Base-by-base conservation (phyloP, 805 yeast genomes). In the Starmerella vitae region DNA sequence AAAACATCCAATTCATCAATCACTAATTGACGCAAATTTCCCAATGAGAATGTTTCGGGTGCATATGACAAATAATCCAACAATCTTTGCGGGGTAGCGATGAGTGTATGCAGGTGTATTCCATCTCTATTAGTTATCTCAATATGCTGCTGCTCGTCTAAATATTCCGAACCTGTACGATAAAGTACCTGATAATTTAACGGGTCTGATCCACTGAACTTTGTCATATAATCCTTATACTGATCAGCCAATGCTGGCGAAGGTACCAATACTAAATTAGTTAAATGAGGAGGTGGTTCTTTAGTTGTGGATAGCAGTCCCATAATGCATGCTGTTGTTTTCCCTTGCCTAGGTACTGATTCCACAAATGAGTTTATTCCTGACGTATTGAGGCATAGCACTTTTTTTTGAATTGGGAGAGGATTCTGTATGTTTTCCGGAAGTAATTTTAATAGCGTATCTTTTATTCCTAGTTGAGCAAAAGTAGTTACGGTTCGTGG, bases 51-150 rank as follows among this genome's bases (percentile, higher is more conserved):
- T 9, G 50, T 35, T 6, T 20, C 8, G 3, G 44, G 40, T 44
- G 12, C 66, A 57, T 4, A 62, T 46, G 35, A 18, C 4, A 68
- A 49, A 40, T 67, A 61, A 48, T 72, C 78, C 27, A 70, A 55
- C 33, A 72, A 46, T 34, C 76, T 51, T 6, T 69, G 67, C 0
- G 78, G 78, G 0, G 77, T 72, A 3, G 71, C 72, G n/a, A 72
- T 61, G 20, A 72, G 47, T n/a, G 72, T 65, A 14, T 65, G 69
- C 4, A 29, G 4, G 15, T 32, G 30, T 5, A 21, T 13, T 8
- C 10, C 8, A n/a, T 18, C 9, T 2, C 33, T 31, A 18, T 15
- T 25, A 13, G 8, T n/a, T 8, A 17, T 5, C 2, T 15, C 17
- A 4, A 40, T 31, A 14, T 47, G 44, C 39, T 61, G 65, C 17